Evolutionary conservation across 352 stramenopile species (phyloP), one percentile per base, ranked within the genome.

Genomic region (Proteromonas lacertae): DNA sequence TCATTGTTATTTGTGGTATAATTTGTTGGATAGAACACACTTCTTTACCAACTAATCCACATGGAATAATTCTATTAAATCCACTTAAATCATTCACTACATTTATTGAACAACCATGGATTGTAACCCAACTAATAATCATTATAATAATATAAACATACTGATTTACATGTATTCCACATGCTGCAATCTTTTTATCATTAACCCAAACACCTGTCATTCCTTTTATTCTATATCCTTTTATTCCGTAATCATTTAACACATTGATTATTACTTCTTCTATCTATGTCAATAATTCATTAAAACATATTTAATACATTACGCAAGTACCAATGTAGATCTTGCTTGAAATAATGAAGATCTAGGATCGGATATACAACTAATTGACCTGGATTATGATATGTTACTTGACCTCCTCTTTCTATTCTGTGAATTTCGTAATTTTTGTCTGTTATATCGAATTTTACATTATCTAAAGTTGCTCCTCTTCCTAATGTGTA

Each of bases 121-220:
- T 90, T 6, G 86, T 95, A 36, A 96, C 79, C 86, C 86, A 98
- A n/a, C n/a, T n/a, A n/a, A n/a, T n/a, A n/a, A n/a, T n/a, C n/a
- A n/a, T n/a, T n/a, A n/a, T n/a, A n/a, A n/a, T n/a, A n/a, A n/a
- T n/a, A n/a, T n/a, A n/a, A n/a, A n/a, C n/a, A n/a, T n/a, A n/a
- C 32, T 68, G 55, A 32, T 67, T 87, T 1, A 70, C 69, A 24
- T 81, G 77, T 9, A 92, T 80, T 6, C 86, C 86, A 13, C 94
- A 69, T 0, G 82, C 81, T 9, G 75, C 75, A 45, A 96, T 77
- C 52, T 98, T 98, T 25, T 64, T 55, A n/a, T 66, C 36, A 22
- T 51, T 47, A 4, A 97, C 78, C 80, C 80, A 97, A 14, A 97
- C 86, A 39, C 86, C 86, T 0, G 76, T 84, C 39, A 84, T 42